phyloP scores from a whole-genome alignment of 805 yeast genomes.

The Wickerhamiella sorbophila region DNA sequence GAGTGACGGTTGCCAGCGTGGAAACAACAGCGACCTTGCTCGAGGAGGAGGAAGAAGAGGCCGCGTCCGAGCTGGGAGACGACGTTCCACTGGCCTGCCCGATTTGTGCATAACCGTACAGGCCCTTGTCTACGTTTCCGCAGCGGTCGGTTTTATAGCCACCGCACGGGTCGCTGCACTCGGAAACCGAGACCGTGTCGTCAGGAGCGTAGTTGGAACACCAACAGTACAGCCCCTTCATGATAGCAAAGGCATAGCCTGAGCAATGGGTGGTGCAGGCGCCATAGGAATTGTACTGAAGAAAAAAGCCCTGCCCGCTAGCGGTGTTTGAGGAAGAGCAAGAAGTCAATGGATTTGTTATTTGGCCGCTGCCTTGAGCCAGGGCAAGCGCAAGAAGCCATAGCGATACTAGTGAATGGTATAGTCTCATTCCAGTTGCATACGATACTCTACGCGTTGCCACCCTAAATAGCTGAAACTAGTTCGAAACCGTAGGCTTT shows the following conservation, averaged over 20 bases:
- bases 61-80: conserved; percentile 9
- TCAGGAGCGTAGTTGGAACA: conserved; percentile 42
- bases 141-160: conserved; percentile 33
- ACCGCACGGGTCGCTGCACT: conserved; percentile 30
- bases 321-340: conserved; percentile 34
- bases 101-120: conserved; percentile 41
- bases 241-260: conserved; percentile 39
- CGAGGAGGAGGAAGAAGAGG: conserved; percentile 7
- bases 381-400: not conserved
- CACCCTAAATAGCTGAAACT: too few relatives aligned
- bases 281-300: conserved; percentile 35
- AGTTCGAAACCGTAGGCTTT: too few relatives aligned
- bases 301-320: conserved; percentile 12
- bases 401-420: not conserved
- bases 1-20: conserved; percentile 12
- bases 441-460: too few relatives aligned
- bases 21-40: conserved; percentile 11
- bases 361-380: not conserved
- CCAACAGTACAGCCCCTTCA: conserved; percentile 43
- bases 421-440: not conserved
- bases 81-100: conserved; percentile 24
- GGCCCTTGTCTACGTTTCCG: conserved; percentile 30
- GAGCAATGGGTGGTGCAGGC: conserved; percentile 35
- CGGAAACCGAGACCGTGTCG: conserved; percentile 23
- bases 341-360: conserved; percentile 16